Evolutionary conservation across 305 asterid species (phyloP).

Genomic region (Fraxinus velutina): DNA sequence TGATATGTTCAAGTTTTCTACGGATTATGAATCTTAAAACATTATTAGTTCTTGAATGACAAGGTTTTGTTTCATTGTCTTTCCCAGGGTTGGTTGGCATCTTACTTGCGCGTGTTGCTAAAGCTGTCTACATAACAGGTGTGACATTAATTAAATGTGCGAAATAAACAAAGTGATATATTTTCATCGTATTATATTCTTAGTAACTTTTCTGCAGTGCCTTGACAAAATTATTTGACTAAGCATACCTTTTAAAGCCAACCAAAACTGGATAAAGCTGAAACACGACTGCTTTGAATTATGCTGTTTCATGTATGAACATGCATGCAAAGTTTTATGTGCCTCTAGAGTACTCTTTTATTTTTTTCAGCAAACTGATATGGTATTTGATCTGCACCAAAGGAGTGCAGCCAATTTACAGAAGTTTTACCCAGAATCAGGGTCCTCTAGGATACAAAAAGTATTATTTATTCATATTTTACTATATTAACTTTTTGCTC

Average conservation of each 20-base stretch:
- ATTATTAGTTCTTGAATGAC: constrained; percentile 23
- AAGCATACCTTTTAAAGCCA: not conserved
- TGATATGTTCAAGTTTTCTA: constrained; percentile 10
- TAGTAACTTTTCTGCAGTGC: not conserved
- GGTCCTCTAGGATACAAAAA: not conserved
- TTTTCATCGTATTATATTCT: not conserved
- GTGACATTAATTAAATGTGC: not conserved
- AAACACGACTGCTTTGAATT: not conserved
- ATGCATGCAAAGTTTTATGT: not conserved
- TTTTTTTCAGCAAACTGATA: not conserved
- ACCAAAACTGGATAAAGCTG: not conserved
- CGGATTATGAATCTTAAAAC: not conserved
- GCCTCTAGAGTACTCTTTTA: not conserved
- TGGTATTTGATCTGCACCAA: not conserved
- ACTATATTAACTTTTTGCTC: not conserved
- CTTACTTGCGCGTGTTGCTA: constrained; percentile 79
- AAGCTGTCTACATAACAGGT: constrained; percentile 87
- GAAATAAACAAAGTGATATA: not conserved
- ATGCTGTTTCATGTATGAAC: not conserved
- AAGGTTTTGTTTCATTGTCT: constrained; percentile 20
- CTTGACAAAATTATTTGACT: not conserved
- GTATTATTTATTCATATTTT: not conserved
- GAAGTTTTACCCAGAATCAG: not conserved
- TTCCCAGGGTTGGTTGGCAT: constrained; percentile 78
- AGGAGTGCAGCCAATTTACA: not conserved